phyloP scores from a whole-genome alignment of 106 monocot species.

The Dendrobium officinale region DNA sequence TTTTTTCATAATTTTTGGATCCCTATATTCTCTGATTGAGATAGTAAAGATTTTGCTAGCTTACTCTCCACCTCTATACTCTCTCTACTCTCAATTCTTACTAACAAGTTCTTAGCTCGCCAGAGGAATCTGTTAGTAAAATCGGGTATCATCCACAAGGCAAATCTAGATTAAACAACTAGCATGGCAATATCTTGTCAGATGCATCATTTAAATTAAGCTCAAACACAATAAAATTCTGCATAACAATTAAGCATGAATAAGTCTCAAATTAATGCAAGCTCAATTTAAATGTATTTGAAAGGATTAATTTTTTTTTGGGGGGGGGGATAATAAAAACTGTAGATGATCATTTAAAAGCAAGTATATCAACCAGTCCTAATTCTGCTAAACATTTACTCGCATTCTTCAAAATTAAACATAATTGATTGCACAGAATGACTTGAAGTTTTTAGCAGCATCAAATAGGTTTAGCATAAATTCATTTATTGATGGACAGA shows the following conservation, averaged over 20 bases:
- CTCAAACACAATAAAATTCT: not conserved
- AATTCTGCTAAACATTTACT: not conserved
- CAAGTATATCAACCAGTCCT: not conserved
- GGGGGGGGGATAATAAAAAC: not conserved
- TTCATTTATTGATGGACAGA: not conserved
- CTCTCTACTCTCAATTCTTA: too few species aligned
- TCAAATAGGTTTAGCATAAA: not conserved
- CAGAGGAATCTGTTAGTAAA: too few species aligned
- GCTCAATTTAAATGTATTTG: not conserved
- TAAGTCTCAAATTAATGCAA: not conserved
- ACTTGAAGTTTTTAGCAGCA: not conserved
- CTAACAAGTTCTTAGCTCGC: too few species aligned
- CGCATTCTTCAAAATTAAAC: not conserved
- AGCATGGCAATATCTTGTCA: too few species aligned
- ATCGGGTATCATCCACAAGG: too few species aligned
- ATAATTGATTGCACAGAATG: not conserved
- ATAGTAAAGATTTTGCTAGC: too few species aligned
- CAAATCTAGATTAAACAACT: too few species aligned
- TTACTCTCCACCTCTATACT: too few species aligned
- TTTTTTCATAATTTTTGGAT: too few species aligned
- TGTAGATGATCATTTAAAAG: not conserved
- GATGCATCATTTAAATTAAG: too few species aligned
- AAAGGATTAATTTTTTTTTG: not conserved
- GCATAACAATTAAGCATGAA: not conserved
- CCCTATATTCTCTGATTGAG: too few species aligned